A percentile compares a stretch with the other conserved stretches of the same genome.
phyloP scores from a whole-genome alignment of 176 grass and related monocot genomes.

The Juncus inflexus region DNA sequence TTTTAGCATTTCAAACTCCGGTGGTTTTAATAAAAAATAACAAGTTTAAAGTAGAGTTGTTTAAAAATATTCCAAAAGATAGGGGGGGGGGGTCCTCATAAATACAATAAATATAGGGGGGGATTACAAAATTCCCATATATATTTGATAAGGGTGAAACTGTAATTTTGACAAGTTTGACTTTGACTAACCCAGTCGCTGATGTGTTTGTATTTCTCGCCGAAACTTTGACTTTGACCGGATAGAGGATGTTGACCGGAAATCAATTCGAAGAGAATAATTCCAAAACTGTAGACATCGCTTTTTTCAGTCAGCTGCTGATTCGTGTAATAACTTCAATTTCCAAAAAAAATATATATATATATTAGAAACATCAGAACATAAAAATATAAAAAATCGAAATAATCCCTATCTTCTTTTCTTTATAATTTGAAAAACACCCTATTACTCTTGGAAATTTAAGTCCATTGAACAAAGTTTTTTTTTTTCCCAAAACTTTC shows the following conservation, averaged over 20 bases:
- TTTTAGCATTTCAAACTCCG: too few species aligned
- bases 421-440: neutral
- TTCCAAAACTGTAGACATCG: conserved; percentile 80
- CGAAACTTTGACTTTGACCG: conserved; percentile 31
- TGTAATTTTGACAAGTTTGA: too few species aligned
- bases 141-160: too few species aligned
- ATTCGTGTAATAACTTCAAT: conserved; percentile 68
- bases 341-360: conserved; percentile 2
- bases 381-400: conserved; percentile 1
- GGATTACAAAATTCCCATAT: too few species aligned
- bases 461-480: too few species aligned
- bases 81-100: neutral
- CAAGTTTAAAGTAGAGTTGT: neutral
- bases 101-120: too few species aligned
- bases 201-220: conserved; percentile 46
- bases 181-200: conserved; percentile 32
- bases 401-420: neutral
- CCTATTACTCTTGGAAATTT: too few species aligned
- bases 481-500: too few species aligned
- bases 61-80: neutral
- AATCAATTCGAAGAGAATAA: conserved; percentile 83
- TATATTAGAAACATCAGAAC: neutral
- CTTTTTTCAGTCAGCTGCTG: conserved; percentile 85
- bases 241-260: conserved; percentile 62
- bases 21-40: neutral